phyloP scores from a whole-genome alignment of 2,329 filamentous ascomycete genomes.

The Verticillium alfalfae region DNA sequence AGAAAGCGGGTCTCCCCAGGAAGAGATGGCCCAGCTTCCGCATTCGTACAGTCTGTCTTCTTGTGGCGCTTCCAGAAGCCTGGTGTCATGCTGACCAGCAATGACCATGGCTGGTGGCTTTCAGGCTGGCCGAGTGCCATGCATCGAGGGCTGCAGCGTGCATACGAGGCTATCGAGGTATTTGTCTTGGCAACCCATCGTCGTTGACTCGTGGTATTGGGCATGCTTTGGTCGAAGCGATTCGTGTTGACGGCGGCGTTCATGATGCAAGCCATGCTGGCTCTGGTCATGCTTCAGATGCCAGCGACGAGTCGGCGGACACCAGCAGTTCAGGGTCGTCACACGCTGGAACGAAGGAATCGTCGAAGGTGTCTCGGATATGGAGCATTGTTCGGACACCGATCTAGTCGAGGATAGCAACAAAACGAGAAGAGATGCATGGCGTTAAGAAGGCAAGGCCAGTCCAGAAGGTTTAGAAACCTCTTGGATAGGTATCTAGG shows the following conservation, averaged over 20 bases:
- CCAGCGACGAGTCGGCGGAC: too few species aligned
- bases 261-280: too few species aligned
- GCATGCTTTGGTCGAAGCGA: background rate
- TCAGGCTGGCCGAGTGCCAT: conserved; percentile 4
- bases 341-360: too few species aligned
- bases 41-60: background rate
- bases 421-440: too few species aligned
- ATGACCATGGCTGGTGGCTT: background rate
- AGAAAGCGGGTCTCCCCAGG: background rate
- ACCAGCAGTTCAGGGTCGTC: too few species aligned
- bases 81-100: background rate
- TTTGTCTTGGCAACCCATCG: background rate
- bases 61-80: background rate
- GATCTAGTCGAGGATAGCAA: too few species aligned
- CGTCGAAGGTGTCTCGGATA: too few species aligned
- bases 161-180: background rate
- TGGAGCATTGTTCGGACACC: too few species aligned
- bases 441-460: too few species aligned
- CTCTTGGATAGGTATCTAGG: background rate
- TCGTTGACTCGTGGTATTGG: background rate
- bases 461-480: too few species aligned
- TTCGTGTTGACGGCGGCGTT: too few species aligned
- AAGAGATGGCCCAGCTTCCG: background rate
- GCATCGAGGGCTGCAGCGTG: conserved; percentile 4
- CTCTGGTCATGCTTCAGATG: too few species aligned